A percentile compares a stretch with the other conserved stretches of the same genome.
Evolutionary conservation across 2,329 filamentous ascomycete genomes (phyloP).

Genomic region (Cladobotryum protrusum): DNA sequence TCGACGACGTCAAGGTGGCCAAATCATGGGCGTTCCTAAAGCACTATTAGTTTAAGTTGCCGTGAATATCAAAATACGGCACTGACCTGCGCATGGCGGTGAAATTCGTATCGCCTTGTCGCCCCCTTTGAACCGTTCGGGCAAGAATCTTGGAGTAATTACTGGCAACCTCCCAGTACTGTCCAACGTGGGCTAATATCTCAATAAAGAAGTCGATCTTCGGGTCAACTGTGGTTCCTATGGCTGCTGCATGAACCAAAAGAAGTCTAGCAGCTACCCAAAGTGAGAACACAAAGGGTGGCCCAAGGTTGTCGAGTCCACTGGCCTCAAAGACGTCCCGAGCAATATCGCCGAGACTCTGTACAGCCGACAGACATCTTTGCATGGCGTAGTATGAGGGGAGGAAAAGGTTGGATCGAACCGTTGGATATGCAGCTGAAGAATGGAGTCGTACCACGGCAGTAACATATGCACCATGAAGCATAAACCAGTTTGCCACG

Average conservation of each 20-base stretch:
- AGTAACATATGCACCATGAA: slow-evolving; percentile 40
- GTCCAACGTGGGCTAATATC: slow-evolving; percentile 34
- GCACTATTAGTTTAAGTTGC: neutral
- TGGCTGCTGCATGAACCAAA: slow-evolving; percentile 35
- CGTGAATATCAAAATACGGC: neutral
- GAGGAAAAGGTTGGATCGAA: slow-evolving; percentile 35
- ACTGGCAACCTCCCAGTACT: slow-evolving; percentile 39
- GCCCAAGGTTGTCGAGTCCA: slow-evolving; percentile 36
- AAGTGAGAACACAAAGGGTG: slow-evolving; percentile 38
- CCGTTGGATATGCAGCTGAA: slow-evolving; percentile 36
- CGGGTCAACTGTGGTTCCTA: slow-evolving; percentile 30
- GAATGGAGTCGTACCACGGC: slow-evolving; percentile 39
- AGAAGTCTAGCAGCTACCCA: slow-evolving; percentile 38
- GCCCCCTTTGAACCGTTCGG: slow-evolving; percentile 31
- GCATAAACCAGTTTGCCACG: slow-evolving; percentile 42
- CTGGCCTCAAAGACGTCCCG: slow-evolving; percentile 38
- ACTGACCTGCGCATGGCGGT: slow-evolving; percentile 35
- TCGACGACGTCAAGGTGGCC: slow-evolving; percentile 30
- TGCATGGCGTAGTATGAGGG: slow-evolving; percentile 41
- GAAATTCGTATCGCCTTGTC: slow-evolving; percentile 32
- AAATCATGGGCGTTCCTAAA: slow-evolving; percentile 34
- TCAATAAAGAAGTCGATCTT: slow-evolving; percentile 40
- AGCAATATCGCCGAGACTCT: slow-evolving; percentile 38
- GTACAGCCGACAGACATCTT: slow-evolving; percentile 37
- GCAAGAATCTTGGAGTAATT: slow-evolving; percentile 36